Base-by-base conservation (phyloP, 345 rosid genomes). In the Ceriops zippeliana region DNA sequence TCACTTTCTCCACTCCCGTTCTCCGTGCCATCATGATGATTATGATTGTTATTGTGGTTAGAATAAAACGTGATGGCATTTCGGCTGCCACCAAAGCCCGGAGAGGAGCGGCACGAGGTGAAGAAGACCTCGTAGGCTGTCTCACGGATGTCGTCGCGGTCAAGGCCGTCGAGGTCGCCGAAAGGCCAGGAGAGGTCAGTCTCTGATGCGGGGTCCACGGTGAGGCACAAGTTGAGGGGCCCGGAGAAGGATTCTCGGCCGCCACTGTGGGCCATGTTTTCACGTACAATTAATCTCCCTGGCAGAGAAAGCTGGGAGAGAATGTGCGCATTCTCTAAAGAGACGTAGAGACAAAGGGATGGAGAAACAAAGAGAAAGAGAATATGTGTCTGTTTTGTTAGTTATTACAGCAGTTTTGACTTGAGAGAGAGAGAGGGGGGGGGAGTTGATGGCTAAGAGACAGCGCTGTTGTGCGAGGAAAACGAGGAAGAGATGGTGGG, bases 81-180 rank as follows among this genome's bases (percentile, higher is more conserved):
- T 60, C 87, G 78, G 11, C 92, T 73, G 5, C 73, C 98, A 20
- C 96, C 93, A 13, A 91, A 93, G 3, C 96, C 91, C 0, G 96
- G 96, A 16, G 92, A 86, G 1, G 96, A 88, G 6, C 99, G 78
- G 58, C 99, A 95, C 9, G 97, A 73, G 2, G 90, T 88, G 84
- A 95, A 88, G 76, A 95, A 91, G 24, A 95, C 82, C 79, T 91
- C 97, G 32, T 95, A 95, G 38, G 99, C 93, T 0, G 90, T 82
- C 71, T 90, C 96, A 5, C 97, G 85, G 67, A 95, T 77, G 58
- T 91, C 96, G 9, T 91, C 87, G 3, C 70, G 53, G 4, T 86
- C 90, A 2, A 89, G 79, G 58, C 80, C 82, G 7, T 79, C 77
- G 17, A 91, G 86, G 69, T 80, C 77, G 37, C 86, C 89, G 4